Base-by-base conservation (phyloP, 83 land plant genomes). In the Larix sibirica region DNA sequence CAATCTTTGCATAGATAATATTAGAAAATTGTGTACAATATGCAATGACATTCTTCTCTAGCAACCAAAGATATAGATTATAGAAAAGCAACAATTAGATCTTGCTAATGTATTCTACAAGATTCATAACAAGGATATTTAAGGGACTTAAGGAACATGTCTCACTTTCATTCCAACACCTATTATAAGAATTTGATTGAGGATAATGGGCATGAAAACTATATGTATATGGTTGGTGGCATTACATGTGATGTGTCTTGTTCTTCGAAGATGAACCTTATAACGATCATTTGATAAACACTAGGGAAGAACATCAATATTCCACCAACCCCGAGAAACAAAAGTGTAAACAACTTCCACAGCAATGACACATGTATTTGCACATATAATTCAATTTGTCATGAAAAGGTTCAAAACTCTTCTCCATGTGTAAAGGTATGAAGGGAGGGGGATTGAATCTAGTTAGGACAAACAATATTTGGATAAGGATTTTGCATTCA, bases 1-100 rank as follows among this genome's bases (percentile, higher is more conserved):
- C 38, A 81, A 31, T 18, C 84, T 83, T 83, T 83, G 84, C 84
- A 83, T 26, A 65, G 20, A n/a, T n/a, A n/a, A n/a, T n/a, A n/a
- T n/a, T n/a, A n/a, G n/a, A n/a, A n/a, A n/a, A n/a, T n/a, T n/a
- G n/a, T n/a, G n/a, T n/a, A n/a, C n/a, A n/a, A n/a, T n/a, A n/a
- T n/a, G n/a, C n/a, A n/a, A n/a, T n/a, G n/a, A n/a, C n/a, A n/a
- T n/a, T n/a, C n/a, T n/a, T n/a, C n/a, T n/a, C n/a, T n/a, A n/a
- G n/a, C n/a, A n/a, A n/a, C n/a, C n/a, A n/a, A n/a, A n/a, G n/a
- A n/a, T n/a, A n/a, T n/a, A n/a, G n/a, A n/a, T n/a, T n/a, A n/a
- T n/a, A n/a, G n/a, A n/a, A n/a, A n/a, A n/a, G n/a, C n/a, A n/a
- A n/a, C n/a, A n/a, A n/a, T n/a, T n/a, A n/a, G n/a, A n/a, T n/a